Conservation (phyloP, 2,329 filamentous ascomycete genomes). For the Beauveria caledonica region DNA sequence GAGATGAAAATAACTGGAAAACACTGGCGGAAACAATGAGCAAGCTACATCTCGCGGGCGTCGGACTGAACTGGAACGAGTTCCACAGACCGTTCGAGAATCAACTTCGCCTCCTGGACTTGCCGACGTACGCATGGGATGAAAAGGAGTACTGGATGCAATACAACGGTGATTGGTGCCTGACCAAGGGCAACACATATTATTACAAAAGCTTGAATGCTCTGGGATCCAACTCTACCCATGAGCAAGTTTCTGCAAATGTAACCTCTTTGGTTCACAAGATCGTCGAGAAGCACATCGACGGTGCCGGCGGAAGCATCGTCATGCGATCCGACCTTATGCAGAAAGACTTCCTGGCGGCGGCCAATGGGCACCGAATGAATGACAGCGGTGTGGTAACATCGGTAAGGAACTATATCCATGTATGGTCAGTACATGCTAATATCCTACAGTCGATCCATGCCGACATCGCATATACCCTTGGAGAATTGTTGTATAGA, state of each 20-base stretch:
- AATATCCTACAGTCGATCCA: slow-evolving; percentile 22
- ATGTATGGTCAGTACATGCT: background rate
- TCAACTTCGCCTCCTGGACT: too few relatives aligned
- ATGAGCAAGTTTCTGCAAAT: slow-evolving; percentile 29
- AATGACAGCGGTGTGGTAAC: slow-evolving; percentile 29
- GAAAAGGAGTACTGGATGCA: slow-evolving; percentile 60
- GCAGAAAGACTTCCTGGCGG: background rate
- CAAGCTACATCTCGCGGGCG: too few relatives aligned
- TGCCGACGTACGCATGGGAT: slow-evolving; percentile 39
- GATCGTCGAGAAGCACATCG: background rate
- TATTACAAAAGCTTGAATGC: background rate
- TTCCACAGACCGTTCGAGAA: too few relatives aligned
- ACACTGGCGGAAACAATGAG: slow-evolving; percentile 29
- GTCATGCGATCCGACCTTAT: slow-evolving; percentile 10
- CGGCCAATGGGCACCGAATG: background rate
- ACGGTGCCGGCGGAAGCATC: background rate
- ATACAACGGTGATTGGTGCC: slow-evolving; percentile 58
- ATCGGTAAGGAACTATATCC: slow-evolving; percentile 28
- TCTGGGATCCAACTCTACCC: slow-evolving; percentile 16
- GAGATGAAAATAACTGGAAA: slow-evolving; percentile 14
- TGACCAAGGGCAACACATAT: slow-evolving; percentile 35
- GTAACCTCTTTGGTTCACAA: slow-evolving; percentile 25
- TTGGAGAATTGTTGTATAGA: slow-evolving; percentile 56
- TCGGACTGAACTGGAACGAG: too few relatives aligned
- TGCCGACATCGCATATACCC: slow-evolving; percentile 56